Percentiles rank a stretch among this genome's conserved stretches.
Conservation (phyloP, 805 yeast genomes). For the Nakazawaea holstii region DNA sequence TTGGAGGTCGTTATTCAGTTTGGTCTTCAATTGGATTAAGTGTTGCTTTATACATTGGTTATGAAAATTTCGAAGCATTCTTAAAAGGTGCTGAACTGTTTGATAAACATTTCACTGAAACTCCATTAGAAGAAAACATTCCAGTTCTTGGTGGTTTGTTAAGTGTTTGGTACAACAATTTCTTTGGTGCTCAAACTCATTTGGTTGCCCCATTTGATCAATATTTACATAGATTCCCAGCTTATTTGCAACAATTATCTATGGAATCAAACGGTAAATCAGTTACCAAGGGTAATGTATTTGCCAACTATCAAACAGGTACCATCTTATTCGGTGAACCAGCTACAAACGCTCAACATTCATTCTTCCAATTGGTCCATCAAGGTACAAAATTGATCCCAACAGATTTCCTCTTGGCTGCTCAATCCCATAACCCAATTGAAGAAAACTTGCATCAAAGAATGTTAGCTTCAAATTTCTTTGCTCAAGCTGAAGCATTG, state of each 20-base stretch:
- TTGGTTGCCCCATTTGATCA: slow-evolving; percentile 98
- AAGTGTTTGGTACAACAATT: slow-evolving; percentile 98
- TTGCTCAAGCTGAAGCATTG: slow-evolving; percentile 97
- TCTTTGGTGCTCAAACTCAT: slow-evolving; percentile 97
- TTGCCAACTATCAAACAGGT: slow-evolving; percentile 94
- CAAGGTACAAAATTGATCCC: slow-evolving; percentile 98
- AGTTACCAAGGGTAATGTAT: slow-evolving; percentile 86
- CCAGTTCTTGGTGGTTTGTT: slow-evolving; percentile 91
- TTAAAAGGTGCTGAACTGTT: slow-evolving; percentile 97
- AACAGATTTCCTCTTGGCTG: slow-evolving; percentile 93
- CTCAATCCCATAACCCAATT: slow-evolving; percentile 96
- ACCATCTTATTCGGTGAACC: slow-evolving; percentile 97
- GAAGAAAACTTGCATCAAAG: slow-evolving; percentile 91
- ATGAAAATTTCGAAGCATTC: slow-evolving; percentile 86
- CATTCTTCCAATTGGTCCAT: slow-evolving; percentile 98
- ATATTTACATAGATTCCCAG: slow-evolving; percentile 98
- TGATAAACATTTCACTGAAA: slow-evolving; percentile 79
- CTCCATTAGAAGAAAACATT: slow-evolving; percentile 88
- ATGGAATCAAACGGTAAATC: slow-evolving; percentile 99
- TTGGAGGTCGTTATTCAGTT: slow-evolving; percentile 99
- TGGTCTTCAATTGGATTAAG: slow-evolving; percentile 99
- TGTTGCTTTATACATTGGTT: slow-evolving; percentile 92
- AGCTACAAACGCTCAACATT: slow-evolving; percentile 97
- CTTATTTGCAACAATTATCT: slow-evolving; percentile 95
- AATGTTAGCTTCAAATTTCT: slow-evolving; percentile 98